A percentile compares a stretch with the other conserved stretches of the same genome.
phyloP scores from a whole-genome alignment of 2,329 filamentous ascomycete genomes.

The Fusarium secorum region DNA sequence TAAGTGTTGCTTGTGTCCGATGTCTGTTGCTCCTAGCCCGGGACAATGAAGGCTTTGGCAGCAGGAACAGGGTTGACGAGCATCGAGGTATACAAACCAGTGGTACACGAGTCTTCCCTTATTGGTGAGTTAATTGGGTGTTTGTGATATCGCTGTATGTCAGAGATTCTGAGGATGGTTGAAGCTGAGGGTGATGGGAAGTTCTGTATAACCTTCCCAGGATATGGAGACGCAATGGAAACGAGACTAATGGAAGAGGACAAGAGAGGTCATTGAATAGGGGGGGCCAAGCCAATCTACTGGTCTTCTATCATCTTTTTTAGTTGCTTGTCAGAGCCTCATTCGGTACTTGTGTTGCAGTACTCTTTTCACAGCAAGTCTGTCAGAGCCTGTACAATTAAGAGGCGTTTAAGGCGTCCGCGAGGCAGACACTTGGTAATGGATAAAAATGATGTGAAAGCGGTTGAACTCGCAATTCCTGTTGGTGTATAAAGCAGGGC shows the following conservation, averaged over 20 bases:
- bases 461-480: neutral
- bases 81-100: conserved; percentile 21
- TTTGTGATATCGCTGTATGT: neutral
- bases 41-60: conserved; percentile 32
- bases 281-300: neutral
- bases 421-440: conserved; percentile 13
- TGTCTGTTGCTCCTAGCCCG: conserved; percentile 23
- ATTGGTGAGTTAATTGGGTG: neutral
- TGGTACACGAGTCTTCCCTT: neutral
- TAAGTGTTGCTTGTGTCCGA: neutral
- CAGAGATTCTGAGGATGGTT: neutral
- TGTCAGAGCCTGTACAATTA: conserved; percentile 21
- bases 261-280: conserved; percentile 1
- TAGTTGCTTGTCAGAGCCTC: conserved; percentile 15
- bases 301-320: neutral
- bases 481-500: conserved; percentile 10
- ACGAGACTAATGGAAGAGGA: neutral
- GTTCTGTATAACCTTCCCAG: conserved; percentile 31
- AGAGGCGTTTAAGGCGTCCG: conserved; percentile 8
- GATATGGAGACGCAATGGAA: neutral
- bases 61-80: conserved; percentile 11
- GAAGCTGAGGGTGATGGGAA: conserved; percentile 7
- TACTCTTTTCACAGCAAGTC: neutral
- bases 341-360: conserved; percentile 12
- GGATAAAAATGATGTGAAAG: neutral